Base-by-base conservation (phyloP, 164 flowering plant genomes). In the Stephania yunnanensis region DNA sequence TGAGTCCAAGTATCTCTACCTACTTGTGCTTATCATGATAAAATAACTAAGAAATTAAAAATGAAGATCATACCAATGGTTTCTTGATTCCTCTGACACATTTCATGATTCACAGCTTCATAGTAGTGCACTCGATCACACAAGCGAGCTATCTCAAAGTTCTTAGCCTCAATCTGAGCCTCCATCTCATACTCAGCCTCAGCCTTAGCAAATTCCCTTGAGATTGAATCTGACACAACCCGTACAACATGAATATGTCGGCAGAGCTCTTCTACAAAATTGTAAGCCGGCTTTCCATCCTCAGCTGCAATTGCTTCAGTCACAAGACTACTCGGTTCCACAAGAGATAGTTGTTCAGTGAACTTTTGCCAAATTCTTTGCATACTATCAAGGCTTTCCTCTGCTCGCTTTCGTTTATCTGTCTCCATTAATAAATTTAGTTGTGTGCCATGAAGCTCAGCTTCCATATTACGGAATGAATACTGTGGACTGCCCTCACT, bases 41-140 rank as follows among this genome's bases (percentile, higher is more conserved):
- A n/a, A 46, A 22, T 22, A 50, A 22, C 2, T 7, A 10, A 13
- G 15, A 19, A 71, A n/a, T 15, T 10, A 13, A 25, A 48, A 29
- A 46, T 13, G 66, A 45, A 69, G 45, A 74, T 68, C 89, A 83
- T 55, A 91, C 98, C 99, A 46, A 90, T 55, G 73, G 87, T 80
- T 83, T 91, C 96, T 78, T 91, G 98, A 79, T 95, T 95, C 82
- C 98, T 88, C 67, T 92, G 95, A 46, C 90, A 91, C 99, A 94
- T 96, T 82, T 94, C 99, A 64, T 64, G 83, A 80, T 95, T 95
- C 76, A 95, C 86, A 69, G 90, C 85, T 82, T 95, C 99, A 76
- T 91, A 95, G 80, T 91, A 93, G 73, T 86, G 87, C 55, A 95
- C 81, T 53, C 90, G 81, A 66, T 95, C 98, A 69, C 53, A 77